A percentile compares a stretch with the other conserved stretches of the same genome.
Conservation (phyloP, 75 land plant genomes). For the Pinus albicaulis region DNA sequence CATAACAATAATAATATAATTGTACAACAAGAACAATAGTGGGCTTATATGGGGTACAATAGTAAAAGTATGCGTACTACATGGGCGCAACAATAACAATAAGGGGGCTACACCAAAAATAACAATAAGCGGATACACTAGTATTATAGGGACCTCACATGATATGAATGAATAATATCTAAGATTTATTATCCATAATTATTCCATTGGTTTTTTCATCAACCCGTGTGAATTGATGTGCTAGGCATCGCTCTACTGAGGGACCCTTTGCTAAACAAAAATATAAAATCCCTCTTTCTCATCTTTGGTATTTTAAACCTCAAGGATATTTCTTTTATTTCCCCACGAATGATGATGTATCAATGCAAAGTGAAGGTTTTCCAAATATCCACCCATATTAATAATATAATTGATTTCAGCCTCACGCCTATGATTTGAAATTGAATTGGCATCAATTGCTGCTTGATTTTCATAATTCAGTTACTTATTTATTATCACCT, state of each 20-base stretch:
- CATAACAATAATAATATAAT: too few relatives aligned
- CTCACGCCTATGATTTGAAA: not conserved
- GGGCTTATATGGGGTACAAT: too few relatives aligned
- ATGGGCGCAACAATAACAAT: too few relatives aligned
- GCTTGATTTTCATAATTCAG: not conserved
- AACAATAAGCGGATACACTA: too few relatives aligned
- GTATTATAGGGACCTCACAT: too few relatives aligned
- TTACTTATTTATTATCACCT: not conserved
- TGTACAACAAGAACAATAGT: too few relatives aligned
- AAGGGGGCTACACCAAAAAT: too few relatives aligned
- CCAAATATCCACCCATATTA: too few relatives aligned
- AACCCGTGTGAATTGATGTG: not conserved
- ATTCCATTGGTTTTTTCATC: not conserved
- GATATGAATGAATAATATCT: not conserved
- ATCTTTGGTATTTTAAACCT: not conserved
- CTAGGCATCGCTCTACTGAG: not conserved
- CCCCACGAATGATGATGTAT: too few relatives aligned
- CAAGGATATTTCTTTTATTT: not conserved
- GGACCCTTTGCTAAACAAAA: not conserved
- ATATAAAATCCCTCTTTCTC: too few relatives aligned
- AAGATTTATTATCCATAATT: not conserved
- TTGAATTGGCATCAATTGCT: not conserved
- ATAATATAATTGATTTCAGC: not conserved
- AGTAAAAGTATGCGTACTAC: too few relatives aligned
- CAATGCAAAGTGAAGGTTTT: too few relatives aligned